These are phyloP conservation scores for Arthromyces matolae DNA, from an alignment of 768 basidiomycete genomes.

Conservation along the genomic window DNA sequence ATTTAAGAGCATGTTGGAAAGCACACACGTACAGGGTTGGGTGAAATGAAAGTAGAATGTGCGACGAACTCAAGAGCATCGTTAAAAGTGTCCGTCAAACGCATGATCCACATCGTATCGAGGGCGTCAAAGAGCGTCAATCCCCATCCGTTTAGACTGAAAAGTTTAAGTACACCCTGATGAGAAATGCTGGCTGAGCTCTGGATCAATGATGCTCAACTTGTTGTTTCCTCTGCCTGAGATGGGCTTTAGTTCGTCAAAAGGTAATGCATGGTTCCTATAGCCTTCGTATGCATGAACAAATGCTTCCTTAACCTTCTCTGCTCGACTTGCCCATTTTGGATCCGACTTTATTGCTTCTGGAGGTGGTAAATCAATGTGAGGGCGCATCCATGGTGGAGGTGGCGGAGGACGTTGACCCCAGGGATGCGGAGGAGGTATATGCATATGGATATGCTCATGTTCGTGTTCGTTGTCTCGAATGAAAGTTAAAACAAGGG, in stretches of 20 bases:
- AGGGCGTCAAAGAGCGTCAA: slow-evolving; percentile 73
- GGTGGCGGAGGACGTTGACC: slow-evolving; percentile 7
- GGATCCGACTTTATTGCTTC: not conserved
- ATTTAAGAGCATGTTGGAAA: too few relatives aligned
- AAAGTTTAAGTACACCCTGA: not conserved
- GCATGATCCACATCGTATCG: slow-evolving; percentile 83
- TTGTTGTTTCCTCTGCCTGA: slow-evolving; percentile 48
- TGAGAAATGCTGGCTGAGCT: not conserved
- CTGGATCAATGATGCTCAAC: slow-evolving; percentile 43
- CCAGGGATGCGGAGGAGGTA: slow-evolving; percentile 6
- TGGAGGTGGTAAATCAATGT: not conserved
- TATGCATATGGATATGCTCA: not conserved
- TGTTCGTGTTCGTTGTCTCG: too few relatives aligned
- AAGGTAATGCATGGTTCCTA: slow-evolving; percentile 43
- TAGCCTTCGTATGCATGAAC: slow-evolving; percentile 60
- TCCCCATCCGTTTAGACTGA: slow-evolving; percentile 73
- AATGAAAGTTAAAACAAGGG: too few relatives aligned
- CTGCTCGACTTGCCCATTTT: slow-evolving; percentile 48
- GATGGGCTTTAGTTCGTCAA: slow-evolving; percentile 57
- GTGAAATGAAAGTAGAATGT: slow-evolving; percentile 42
- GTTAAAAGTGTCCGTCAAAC: slow-evolving; percentile 58
- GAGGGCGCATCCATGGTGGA: slow-evolving; percentile 4
- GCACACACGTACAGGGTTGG: slow-evolving; percentile 33
- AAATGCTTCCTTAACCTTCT: slow-evolving; percentile 55
- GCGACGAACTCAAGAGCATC: slow-evolving; percentile 52